Evolutionary conservation across 2,329 filamentous ascomycete species (phyloP), one percentile per base, ranked within the genome.

Genomic region (Neodidymelliopsis sp.): DNA sequence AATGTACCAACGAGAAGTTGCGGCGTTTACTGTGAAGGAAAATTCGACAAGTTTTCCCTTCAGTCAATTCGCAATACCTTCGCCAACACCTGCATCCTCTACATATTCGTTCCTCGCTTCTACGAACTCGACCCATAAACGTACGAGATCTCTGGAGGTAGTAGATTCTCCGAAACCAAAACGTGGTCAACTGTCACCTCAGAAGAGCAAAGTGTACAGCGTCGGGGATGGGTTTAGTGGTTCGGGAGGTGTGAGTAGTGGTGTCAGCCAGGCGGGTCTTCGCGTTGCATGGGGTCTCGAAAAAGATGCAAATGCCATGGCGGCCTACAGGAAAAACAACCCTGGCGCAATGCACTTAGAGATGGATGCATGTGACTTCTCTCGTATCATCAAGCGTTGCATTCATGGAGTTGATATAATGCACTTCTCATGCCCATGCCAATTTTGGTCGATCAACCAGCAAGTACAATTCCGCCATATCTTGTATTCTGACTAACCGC

Each of bases 191-290:
- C 24, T 2, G 27, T 2, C 9, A 5, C 25, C 25, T 1, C 28
- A 10, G 1, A 38, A 24, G 16, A 40, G 16, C 3, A 15, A 18
- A 8, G 27, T 11, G 4, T 53, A 59, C 4, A 54, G 39, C 0
- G 57, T 62, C 15, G 60, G 44, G 0, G 65, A 68, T 13, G 24
- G 18, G 0, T 68, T 60, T 27, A 65, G 61, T 20, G 62, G 65
- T 2, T 45, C 37, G n/a, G 65, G 65, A 13, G 63, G 63, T 18
- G 53, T 56, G 0, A 62, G 59, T 5, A 25, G 49, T 29, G 65
- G 63, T 12, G 65, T 63, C 4, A n/a, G 15, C 1, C 49, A 59
- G 20, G 63, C 63, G 0, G 61, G 56, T 0, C 37, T 58, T 6
- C 2, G 18, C 1, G 34, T 65, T 0, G 2, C 6, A 0, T 61